These are phyloP conservation scores for Pyronema domesticum DNA, from an alignment of 495 filamentous ascomycete genomes.

Conservation along the genomic window DNA sequence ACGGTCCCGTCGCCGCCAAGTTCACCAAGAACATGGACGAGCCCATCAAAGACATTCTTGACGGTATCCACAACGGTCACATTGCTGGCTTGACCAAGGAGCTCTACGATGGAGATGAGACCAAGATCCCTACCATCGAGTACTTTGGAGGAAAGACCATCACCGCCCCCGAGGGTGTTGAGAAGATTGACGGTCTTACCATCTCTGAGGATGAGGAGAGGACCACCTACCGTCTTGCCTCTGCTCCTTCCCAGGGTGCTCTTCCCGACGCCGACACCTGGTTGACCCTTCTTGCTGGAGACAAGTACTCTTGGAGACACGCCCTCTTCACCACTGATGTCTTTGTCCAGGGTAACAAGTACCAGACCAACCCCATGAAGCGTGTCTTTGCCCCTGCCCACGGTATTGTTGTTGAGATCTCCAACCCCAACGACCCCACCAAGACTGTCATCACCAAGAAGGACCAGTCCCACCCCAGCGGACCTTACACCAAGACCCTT, in stretches of 20 bases:
- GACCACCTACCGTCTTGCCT: conserved; percentile 61
- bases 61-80: conserved; percentile 72
- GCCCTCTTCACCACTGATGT: conserved; percentile 96
- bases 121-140: conserved; percentile 64
- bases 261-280: conserved; percentile 67
- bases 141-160: conserved; percentile 82
- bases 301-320: conserved; percentile 71
- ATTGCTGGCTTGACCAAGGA: conserved; percentile 63
- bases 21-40: conserved; percentile 80
- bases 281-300: conserved; percentile 77
- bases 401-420: conserved; percentile 77
- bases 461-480: conserved; percentile 40
- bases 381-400: conserved; percentile 69
- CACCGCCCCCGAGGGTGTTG: conserved; percentile 42
- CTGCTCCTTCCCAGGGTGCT: conserved; percentile 42
- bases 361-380: conserved; percentile 89
- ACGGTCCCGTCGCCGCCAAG: conserved; percentile 83
- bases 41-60: conserved; percentile 81
- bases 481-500: conserved; percentile 63
- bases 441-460: conserved; percentile 68
- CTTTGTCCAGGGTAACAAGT: conserved; percentile 86
- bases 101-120: conserved; percentile 55
- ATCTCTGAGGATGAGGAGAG: conserved; percentile 56
- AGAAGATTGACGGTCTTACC: conserved; percentile 57
- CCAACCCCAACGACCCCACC: conserved; percentile 54